Conservation (phyloP, 345 rosid genomes). For the Eucalyptus tenuipes region DNA sequence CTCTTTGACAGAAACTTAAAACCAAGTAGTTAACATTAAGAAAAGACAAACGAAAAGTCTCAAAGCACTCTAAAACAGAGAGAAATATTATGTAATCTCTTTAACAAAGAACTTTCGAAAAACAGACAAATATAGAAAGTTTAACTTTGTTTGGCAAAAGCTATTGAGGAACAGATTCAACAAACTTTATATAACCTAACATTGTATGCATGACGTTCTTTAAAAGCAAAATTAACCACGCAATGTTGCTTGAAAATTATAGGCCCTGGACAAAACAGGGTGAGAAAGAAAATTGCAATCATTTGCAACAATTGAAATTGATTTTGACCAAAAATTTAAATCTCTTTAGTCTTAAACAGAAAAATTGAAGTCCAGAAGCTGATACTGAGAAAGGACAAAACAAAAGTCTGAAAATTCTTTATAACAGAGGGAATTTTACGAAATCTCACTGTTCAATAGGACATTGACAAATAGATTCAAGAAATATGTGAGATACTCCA, state of each 20-base stretch:
- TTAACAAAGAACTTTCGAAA: background rate
- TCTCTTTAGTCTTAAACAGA: background rate
- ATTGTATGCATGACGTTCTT: background rate
- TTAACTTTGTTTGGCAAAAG: background rate
- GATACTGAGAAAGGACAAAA: background rate
- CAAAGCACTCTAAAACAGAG: background rate
- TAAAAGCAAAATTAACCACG: background rate
- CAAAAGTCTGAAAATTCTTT: too few relatives aligned
- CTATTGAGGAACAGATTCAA: too few relatives aligned
- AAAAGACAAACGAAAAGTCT: background rate
- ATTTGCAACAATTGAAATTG: background rate
- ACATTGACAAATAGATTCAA: background rate
- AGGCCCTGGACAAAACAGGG: background rate
- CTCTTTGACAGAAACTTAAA: too few relatives aligned
- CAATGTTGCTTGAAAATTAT: too few relatives aligned
- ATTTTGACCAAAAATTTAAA: background rate
- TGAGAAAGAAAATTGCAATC: background rate
- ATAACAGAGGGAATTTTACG: too few relatives aligned
- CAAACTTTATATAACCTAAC: too few relatives aligned
- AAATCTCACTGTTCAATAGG: background rate
- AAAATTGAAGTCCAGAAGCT: too few relatives aligned
- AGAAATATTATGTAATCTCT: background rate
- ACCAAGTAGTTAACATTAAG: background rate
- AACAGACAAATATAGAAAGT: background rate
- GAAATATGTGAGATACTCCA: too few relatives aligned